Percentiles rank a stretch among this genome's conserved stretches.
Conservation (phyloP, 176 grass and related monocot species). For the Poa annua region DNA sequence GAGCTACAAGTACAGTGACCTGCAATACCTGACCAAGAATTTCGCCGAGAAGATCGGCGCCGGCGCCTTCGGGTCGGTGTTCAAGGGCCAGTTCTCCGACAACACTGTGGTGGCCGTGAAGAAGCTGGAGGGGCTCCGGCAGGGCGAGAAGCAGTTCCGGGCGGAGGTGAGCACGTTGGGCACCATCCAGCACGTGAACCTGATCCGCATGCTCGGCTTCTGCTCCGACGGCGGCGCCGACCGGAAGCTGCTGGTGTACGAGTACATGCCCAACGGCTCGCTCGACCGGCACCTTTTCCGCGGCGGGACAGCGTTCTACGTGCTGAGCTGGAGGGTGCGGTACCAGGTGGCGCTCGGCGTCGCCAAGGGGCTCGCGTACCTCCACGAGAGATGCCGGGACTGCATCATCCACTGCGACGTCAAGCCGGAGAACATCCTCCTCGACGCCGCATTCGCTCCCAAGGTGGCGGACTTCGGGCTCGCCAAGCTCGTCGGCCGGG, state of each 20-base stretch:
- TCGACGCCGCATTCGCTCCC: conserved; percentile 40
- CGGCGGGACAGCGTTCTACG: not conserved
- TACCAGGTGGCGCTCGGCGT: conserved; percentile 41
- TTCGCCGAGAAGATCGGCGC: conserved; percentile 54
- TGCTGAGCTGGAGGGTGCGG: conserved; percentile 36
- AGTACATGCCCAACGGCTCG: conserved; percentile 52
- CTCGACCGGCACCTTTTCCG: conserved; percentile 38
- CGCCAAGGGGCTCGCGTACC: conserved; percentile 54
- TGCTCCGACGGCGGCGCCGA: conserved; percentile 38
- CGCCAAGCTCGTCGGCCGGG: conserved; percentile 43
- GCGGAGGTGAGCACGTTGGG: conserved; percentile 60
- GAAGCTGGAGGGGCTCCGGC: conserved; percentile 51
- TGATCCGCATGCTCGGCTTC: conserved; percentile 58
- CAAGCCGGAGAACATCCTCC: conserved; percentile 54
- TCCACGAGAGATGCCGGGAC: conserved; percentile 51
- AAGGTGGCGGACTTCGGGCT: conserved; percentile 50
- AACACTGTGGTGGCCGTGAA: conserved; percentile 44
- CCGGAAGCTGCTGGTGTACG: conserved; percentile 52
- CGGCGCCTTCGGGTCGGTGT: conserved; percentile 50
- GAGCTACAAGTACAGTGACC: conserved; percentile 43
- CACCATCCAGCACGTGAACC: conserved; percentile 53
- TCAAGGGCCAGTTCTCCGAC: conserved; percentile 41
- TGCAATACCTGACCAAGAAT: conserved; percentile 48
- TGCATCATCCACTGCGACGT: conserved; percentile 60
- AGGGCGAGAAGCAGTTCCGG: conserved; percentile 66